Evolutionary conservation across 2,329 filamentous ascomycete species (phyloP).

Genomic region (Cryphonectria nitschkei): DNA sequence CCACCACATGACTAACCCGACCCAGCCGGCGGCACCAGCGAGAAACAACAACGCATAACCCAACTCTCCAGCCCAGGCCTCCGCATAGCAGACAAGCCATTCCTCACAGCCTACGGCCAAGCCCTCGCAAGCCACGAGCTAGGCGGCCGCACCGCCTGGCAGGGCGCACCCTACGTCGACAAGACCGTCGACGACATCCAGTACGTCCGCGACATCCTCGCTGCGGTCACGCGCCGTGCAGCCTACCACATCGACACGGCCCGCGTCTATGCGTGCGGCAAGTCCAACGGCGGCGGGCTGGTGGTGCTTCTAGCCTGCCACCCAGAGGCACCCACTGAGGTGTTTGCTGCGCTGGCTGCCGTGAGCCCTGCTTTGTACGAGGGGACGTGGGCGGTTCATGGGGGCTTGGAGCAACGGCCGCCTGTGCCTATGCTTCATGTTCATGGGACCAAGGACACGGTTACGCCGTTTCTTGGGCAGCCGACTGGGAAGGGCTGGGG

Average conservation of each 20-base stretch:
- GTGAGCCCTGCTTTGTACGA: slow-evolving; percentile 32
- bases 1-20: neutral
- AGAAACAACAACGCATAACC: slow-evolving; percentile 34
- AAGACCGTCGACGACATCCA: slow-evolving; percentile 34
- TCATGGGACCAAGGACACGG: slow-evolving; percentile 30
- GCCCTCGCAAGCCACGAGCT: slow-evolving; percentile 34
- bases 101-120: slow-evolving; percentile 34
- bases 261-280: slow-evolving; percentile 32
- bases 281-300: slow-evolving; percentile 33
- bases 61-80: slow-evolving; percentile 34
- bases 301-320: slow-evolving; percentile 31
- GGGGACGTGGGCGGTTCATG: slow-evolving; percentile 29
- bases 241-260: slow-evolving; percentile 32
- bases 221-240: slow-evolving; percentile 26
- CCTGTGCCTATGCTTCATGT: slow-evolving; percentile 30
- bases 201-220: slow-evolving; percentile 34
- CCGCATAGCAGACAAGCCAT: slow-evolving; percentile 33
- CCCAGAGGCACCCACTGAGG: slow-evolving; percentile 26
- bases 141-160: slow-evolving; percentile 34
- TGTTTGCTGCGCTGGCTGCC: slow-evolving; percentile 31
- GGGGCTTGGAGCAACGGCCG: slow-evolving; percentile 21
- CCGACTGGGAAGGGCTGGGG: slow-evolving; percentile 28
- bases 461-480: slow-evolving; percentile 30
- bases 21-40: slow-evolving; percentile 32
- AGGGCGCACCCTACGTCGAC: slow-evolving; percentile 35